Conservation (phyloP, 495 filamentous ascomycete genomes). For the Penicillium daleae region DNA sequence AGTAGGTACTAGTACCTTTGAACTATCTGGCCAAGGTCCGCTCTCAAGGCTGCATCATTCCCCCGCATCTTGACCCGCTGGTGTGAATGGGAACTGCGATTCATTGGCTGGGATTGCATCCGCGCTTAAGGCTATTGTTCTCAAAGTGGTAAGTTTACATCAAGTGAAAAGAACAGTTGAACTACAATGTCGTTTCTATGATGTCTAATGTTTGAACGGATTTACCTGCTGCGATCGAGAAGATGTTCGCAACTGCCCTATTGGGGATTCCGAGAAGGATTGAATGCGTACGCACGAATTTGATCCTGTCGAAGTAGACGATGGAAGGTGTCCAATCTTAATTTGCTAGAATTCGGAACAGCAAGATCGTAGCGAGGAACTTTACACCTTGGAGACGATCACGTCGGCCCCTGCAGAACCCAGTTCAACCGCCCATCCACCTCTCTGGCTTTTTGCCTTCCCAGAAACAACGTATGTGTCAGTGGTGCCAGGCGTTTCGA, state of each 20-base stretch:
- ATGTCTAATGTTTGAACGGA: neutral
- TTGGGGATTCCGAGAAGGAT: neutral
- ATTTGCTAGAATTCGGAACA: too few species aligned
- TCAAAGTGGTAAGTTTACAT: neutral
- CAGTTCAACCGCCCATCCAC: conserved; percentile 18
- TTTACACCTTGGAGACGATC: conserved; percentile 12
- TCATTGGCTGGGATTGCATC: conserved; percentile 26
- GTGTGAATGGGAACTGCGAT: neutral
- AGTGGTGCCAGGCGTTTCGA: conserved; percentile 16
- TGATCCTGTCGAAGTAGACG: too few species aligned
- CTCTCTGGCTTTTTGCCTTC: conserved; percentile 4
- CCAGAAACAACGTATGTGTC: conserved; percentile 9
- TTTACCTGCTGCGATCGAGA: neutral
- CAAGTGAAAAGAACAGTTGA: neutral
- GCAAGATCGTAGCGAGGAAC: neutral
- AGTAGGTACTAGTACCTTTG: neutral
- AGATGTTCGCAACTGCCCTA: neutral
- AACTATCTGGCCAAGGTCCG: neutral
- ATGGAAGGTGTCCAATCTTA: too few species aligned
- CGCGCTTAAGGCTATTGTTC: neutral
- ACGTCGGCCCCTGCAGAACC: conserved; percentile 12
- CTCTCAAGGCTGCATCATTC: conserved; percentile 7
- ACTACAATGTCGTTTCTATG: neutral
- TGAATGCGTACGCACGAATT: neutral
- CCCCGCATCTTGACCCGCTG: neutral